Conservation (phyloP, 306 rosid species). For the Parietaria judaica region DNA sequence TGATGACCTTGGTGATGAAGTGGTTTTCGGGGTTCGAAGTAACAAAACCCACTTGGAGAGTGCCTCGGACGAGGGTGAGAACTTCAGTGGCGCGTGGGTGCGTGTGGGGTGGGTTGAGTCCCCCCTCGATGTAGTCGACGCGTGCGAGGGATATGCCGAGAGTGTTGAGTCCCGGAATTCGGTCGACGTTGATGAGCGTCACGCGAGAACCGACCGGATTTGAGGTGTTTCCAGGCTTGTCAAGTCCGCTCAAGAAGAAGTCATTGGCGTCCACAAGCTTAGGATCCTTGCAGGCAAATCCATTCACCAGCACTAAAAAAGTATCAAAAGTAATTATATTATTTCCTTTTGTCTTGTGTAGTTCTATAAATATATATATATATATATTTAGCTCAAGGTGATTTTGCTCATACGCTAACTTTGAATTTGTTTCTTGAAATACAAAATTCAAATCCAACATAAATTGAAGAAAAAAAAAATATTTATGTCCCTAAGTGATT, state of each 20-base stretch:
- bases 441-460: too few species aligned
- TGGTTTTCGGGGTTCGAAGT: slow-evolving; percentile 30
- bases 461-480: too few species aligned
- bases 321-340: neutral
- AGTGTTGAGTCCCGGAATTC: slow-evolving; percentile 35
- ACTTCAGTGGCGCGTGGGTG: slow-evolving; percentile 35
- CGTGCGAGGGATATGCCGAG: slow-evolving; percentile 29
- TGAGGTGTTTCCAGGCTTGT: slow-evolving; percentile 24
- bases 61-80: slow-evolving; percentile 27
- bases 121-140: slow-evolving; percentile 30
- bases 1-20: slow-evolving; percentile 15
- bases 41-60: slow-evolving; percentile 33
- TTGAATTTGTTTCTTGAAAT: too few species aligned
- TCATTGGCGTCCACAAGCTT: slow-evolving; percentile 25
- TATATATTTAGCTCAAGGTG: too few species aligned
- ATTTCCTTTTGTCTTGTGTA: too few species aligned
- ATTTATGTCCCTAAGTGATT: too few species aligned
- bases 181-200: slow-evolving; percentile 14
- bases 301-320: slow-evolving; percentile 8
- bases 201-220: slow-evolving; percentile 28
- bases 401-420: too few species aligned
- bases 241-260: slow-evolving; percentile 30
- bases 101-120: slow-evolving; percentile 31
- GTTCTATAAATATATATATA: too few species aligned
- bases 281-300: slow-evolving; percentile 31